Evolutionary conservation across 2,329 filamentous ascomycete genomes (phyloP).

Genomic region (Phialemoniopsis sp.): DNA sequence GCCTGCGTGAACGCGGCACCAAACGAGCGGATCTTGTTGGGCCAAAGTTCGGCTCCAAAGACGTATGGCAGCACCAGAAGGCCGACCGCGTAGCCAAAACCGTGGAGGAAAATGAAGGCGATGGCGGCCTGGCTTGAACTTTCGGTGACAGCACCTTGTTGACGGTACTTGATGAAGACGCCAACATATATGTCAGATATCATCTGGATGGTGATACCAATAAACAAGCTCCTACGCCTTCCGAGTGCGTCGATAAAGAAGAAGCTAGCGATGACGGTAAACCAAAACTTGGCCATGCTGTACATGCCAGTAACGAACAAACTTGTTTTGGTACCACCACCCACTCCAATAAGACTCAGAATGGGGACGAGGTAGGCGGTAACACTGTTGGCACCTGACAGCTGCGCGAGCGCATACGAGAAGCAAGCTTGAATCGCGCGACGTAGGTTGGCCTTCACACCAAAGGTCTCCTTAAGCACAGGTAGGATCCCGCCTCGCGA

Average conservation of each 20-base stretch:
- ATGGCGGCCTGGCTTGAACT: constrained; percentile 27
- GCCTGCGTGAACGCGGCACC: constrained; percentile 25
- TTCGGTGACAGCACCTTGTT: constrained; percentile 13
- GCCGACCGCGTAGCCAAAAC: constrained; percentile 34
- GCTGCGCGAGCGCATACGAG: constrained; percentile 32
- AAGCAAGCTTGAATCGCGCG: constrained; percentile 31
- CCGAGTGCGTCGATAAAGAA: constrained; percentile 37
- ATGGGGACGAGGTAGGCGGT: constrained; percentile 38
- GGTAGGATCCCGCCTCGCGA: constrained; percentile 2
- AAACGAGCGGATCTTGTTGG: constrained; percentile 38
- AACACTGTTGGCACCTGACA: constrained; percentile 38
- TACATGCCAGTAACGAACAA: constrained; percentile 38
- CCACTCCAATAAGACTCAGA: constrained; percentile 27
- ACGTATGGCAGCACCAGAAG: constrained; percentile 35
- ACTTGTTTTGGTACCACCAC: constrained; percentile 18
- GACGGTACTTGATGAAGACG: constrained; percentile 29
- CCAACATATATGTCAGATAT: constrained; percentile 34
- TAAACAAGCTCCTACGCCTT: constrained; percentile 20
- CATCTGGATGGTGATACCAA: constrained; percentile 29
- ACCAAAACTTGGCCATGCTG: constrained; percentile 35
- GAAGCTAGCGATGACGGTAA: constrained; percentile 32
- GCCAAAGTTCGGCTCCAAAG: constrained; percentile 38
- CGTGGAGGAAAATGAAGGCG: constrained; percentile 38
- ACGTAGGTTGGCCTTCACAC: constrained; percentile 29
- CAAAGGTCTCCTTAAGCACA: constrained; percentile 26